phyloP scores from a whole-genome alignment of 192 early-diverging fungal genomes.

The Coemansia sp. region DNA sequence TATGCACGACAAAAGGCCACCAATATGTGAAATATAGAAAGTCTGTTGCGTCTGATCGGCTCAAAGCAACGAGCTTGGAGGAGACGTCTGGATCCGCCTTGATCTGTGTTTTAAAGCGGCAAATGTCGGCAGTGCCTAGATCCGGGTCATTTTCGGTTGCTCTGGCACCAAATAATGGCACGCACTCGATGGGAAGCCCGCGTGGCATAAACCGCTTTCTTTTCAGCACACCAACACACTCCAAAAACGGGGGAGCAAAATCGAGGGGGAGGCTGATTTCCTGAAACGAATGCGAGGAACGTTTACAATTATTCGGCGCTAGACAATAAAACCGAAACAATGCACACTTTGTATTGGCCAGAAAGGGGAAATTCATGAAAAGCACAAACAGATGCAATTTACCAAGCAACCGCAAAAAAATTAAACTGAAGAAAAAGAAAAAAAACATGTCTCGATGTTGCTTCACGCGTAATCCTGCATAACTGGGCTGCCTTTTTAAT shows the following conservation, averaged over 20 bases:
- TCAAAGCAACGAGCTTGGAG: neutral
- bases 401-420: neutral
- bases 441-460: neutral
- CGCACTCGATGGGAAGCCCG: no score
- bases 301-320: neutral
- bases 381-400: neutral
- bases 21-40: neutral
- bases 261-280: conserved; percentile 9
- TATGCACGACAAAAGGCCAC: neutral
- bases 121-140: no score
- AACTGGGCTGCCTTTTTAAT: neutral
- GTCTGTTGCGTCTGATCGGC: neutral
- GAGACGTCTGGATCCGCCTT: neutral
- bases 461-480: conserved; percentile 7
- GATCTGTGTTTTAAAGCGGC: neutral
- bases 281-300: neutral
- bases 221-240: neutral
- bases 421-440: neutral
- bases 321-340: neutral
- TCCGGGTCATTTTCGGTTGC: no score
- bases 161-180: no score
- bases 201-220: neutral
- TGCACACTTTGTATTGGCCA: neutral
- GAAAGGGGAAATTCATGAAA: neutral
- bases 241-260: neutral